Evolutionary conservation across 768 basidiomycete genomes (phyloP), one percentile per base, ranked within the genome.

Genomic region (Russula vinacea): DNA sequence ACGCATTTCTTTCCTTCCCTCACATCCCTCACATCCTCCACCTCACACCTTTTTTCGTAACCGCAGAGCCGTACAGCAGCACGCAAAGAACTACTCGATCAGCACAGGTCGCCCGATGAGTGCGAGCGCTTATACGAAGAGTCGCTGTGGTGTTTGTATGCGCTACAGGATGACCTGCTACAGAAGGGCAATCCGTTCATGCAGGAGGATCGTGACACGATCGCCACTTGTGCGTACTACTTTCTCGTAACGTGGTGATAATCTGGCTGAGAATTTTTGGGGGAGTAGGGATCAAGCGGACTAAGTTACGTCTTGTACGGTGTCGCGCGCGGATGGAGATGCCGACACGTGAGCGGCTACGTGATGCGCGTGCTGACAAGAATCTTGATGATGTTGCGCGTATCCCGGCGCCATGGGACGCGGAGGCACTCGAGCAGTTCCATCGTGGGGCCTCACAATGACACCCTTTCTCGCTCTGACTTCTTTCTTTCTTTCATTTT

Each of bases 51-150:
- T 37, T 29, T 32, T 14, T 59, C 22, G 29, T 39, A 50, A 52
- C 47, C 19, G 16, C 76, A 98, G 95, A 95, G 94, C 69, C 90
- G 95, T 6, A 89, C 87, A 0, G 95, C 95, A 44, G 95, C 96
- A 1, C 82, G 89, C 52, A 93, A 94, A 70, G 96, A 98, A 71
- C 81, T 98, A 0, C 77, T 91, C 13, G 92, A 93, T 71, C 84
- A 89, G 71, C 87, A 86, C 44, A 79, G 80, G 50, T 83, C 83
- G 33, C 86, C 90, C 0, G 83, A 89, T 67, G 89, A 92, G 71
- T 95, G 94, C 73, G 93, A 97, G 78, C 90, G 89, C 73, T 79
- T 96, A 42, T 99, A 98, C 75, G 95, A 98, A 71, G 93, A 93
- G 70, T 92, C 93, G 0, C 74, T 98, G 9, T 97, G 94, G 93